Evolutionary conservation across 768 basidiomycete species (phyloP).

Genomic region (Ramaria rubella): DNA sequence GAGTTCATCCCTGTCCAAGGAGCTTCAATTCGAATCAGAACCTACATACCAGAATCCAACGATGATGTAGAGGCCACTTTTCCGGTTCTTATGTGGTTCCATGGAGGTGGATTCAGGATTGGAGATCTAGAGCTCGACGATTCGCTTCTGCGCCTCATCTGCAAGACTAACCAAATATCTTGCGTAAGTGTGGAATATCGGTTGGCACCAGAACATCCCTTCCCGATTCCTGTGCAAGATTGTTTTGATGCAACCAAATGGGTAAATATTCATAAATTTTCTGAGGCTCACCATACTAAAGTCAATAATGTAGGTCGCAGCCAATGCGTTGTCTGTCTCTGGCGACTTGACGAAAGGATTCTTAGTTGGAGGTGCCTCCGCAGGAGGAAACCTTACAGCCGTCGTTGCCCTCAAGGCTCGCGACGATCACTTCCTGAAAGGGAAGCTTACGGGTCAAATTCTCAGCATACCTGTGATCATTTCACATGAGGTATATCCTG

Average conservation of each 20-base stretch:
- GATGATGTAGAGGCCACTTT: not conserved
- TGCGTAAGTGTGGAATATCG: slow-evolving; percentile 16
- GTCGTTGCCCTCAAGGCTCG: slow-evolving; percentile 18
- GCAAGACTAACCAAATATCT: slow-evolving; percentile 15
- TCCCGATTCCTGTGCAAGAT: slow-evolving; percentile 19
- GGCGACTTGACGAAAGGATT: slow-evolving; percentile 19
- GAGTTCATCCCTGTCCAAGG: not conserved
- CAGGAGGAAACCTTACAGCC: slow-evolving; percentile 20
- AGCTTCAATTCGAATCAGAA: not conserved
- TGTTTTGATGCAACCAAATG: slow-evolving; percentile 20
- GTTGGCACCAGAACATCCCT: slow-evolving; percentile 16
- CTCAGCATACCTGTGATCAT: slow-evolving; percentile 18
- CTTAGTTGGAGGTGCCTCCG: slow-evolving; percentile 20
- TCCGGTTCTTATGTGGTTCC: not conserved
- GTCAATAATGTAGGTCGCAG: slow-evolving; percentile 7
- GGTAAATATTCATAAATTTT: no score
- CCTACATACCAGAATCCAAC: not conserved
- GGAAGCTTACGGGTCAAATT: slow-evolving; percentile 20
- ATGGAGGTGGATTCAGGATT: slow-evolving; percentile 2
- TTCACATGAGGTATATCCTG: slow-evolving; percentile 17
- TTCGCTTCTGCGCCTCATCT: slow-evolving; percentile 13
- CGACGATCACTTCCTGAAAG: slow-evolving; percentile 18
- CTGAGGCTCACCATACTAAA: not conserved
- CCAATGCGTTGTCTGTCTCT: slow-evolving; percentile 9
- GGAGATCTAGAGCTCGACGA: slow-evolving; percentile 19